Percentiles rank a stretch among this genome's conserved stretches.
Evolutionary conservation across 257 asterid species (phyloP).

Genomic region (Lycium ferocissimum): DNA sequence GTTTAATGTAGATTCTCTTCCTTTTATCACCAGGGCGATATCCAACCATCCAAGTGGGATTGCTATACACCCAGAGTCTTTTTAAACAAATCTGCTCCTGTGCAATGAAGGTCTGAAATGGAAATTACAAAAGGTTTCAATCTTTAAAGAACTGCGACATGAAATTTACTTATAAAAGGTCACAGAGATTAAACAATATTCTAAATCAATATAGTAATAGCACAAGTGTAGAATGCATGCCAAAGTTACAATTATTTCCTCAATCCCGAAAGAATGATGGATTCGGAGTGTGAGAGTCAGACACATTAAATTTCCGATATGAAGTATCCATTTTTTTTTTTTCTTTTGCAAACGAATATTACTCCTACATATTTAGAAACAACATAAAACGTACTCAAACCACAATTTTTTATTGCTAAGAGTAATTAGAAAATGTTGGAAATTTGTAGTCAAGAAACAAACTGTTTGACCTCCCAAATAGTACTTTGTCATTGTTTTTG

Average conservation of each 20-base stretch:
- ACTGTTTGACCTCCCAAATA: not conserved
- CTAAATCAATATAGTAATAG: not conserved
- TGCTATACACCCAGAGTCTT: slow-evolving; percentile 75
- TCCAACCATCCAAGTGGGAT: slow-evolving; percentile 69
- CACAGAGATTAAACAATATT: not conserved
- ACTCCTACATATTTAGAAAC: slow-evolving; percentile 8
- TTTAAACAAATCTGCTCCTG: slow-evolving; percentile 88
- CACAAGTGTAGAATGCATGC: slow-evolving; percentile 25
- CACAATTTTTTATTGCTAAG: not conserved
- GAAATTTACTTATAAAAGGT: not conserved
- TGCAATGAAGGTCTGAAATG: slow-evolving; percentile 83
- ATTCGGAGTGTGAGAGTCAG: not conserved
- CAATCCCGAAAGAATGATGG: slow-evolving; percentile 14
- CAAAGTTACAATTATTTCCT: not conserved
- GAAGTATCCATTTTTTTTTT: not conserved
- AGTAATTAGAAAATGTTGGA: not conserved
- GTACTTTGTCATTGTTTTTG: not conserved
- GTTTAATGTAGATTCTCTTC: slow-evolving; percentile 65
- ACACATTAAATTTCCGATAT: not conserved
- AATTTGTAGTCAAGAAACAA: not conserved
- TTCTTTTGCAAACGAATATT: not conserved
- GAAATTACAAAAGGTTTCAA: slow-evolving; percentile 4
- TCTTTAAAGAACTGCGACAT: slow-evolving; percentile 6
- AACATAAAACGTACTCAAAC: not conserved
- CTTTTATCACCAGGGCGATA: slow-evolving; percentile 64